A percentile compares a stretch with the other conserved stretches of the same genome.
Evolutionary conservation across 345 rosid genomes (phyloP).

Genomic region (Acer negundo): DNA sequence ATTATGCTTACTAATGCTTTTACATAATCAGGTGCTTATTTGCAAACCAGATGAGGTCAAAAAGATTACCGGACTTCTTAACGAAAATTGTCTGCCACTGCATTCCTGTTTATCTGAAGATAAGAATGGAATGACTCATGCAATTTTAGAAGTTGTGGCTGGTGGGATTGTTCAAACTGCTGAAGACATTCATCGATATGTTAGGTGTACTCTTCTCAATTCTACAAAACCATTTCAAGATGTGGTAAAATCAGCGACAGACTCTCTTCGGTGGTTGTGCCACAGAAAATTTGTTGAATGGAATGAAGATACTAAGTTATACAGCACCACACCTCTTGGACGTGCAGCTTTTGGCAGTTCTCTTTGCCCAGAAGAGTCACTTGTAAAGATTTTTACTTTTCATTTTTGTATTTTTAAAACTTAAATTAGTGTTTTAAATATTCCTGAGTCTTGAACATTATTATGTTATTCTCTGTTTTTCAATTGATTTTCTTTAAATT

Average conservation of each 20-base stretch:
- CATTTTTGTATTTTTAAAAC: conserved; percentile 7
- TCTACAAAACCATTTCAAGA: conserved; percentile 90
- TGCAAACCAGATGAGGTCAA: conserved; percentile 88
- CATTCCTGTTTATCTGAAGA: conserved; percentile 97
- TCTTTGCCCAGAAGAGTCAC: conserved; percentile 97
- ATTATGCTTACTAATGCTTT: conserved; percentile 7
- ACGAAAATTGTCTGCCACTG: conserved; percentile 83
- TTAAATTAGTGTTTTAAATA: not conserved
- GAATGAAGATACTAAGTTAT: conserved; percentile 91
- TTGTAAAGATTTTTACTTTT: conserved; percentile 50
- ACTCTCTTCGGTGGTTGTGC: conserved; percentile 97
- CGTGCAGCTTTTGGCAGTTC: conserved; percentile 99
- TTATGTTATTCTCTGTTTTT: conserved; percentile 18
- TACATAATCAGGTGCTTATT: conserved; percentile 64
- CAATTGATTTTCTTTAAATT: not conserved
- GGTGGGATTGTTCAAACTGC: conserved; percentile 98
- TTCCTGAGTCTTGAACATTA: conserved; percentile 6
- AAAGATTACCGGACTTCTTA: conserved; percentile 76
- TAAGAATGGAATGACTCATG: conserved; percentile 99
- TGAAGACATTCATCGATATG: conserved; percentile 88
- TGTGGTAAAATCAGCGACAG: conserved; percentile 98
- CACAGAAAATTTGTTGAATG: conserved; percentile 88
- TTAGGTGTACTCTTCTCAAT: conserved; percentile 95
- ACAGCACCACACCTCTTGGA: conserved; percentile 86
- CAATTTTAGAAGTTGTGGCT: conserved; percentile 97